A percentile compares a stretch with the other conserved stretches of the same genome.
Evolutionary conservation across 2,329 filamentous ascomycete genomes (phyloP).

Genomic region (Colletotrichum gigasporum): DNA sequence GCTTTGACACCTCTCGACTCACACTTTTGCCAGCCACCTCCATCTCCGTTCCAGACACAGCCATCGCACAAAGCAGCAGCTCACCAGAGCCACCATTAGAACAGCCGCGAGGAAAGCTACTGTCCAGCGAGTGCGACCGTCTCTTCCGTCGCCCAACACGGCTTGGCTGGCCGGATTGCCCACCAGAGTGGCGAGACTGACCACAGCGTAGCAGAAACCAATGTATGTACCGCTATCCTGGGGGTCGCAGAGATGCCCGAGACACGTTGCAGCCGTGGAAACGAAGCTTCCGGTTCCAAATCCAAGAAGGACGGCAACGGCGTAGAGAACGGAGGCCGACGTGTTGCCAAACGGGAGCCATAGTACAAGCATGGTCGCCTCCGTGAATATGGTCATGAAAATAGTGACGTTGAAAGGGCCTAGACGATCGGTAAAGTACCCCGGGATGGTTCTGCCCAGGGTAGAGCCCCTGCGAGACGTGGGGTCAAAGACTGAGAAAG

Average conservation of each 20-base stretch:
- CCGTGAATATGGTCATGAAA: slow-evolving; percentile 37
- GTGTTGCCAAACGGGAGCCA: slow-evolving; percentile 40
- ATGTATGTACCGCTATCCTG: slow-evolving; percentile 40
- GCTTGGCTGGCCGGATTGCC: slow-evolving; percentile 29
- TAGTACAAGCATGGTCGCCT: slow-evolving; percentile 34
- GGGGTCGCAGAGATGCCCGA: slow-evolving; percentile 37
- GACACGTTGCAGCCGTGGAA: slow-evolving; percentile 33
- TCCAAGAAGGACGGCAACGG: slow-evolving; percentile 39
- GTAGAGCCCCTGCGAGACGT: slow-evolving; percentile 36
- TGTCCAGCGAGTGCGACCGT: slow-evolving; percentile 23
- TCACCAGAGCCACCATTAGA: slow-evolving; percentile 35
- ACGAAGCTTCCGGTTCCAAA: slow-evolving; percentile 41
- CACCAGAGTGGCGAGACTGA: slow-evolving; percentile 36
- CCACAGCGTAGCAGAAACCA: slow-evolving; percentile 39
- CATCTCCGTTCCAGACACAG: slow-evolving; percentile 32
- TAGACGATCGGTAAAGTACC: slow-evolving; percentile 33
- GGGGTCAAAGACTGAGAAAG: not conserved
- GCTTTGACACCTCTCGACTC: not conserved
- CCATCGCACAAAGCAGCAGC: slow-evolving; percentile 35
- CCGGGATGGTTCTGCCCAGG: slow-evolving; percentile 38
- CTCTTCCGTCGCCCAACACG: slow-evolving; percentile 5
- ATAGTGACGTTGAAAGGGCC: slow-evolving; percentile 39
- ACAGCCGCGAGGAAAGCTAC: slow-evolving; percentile 37
- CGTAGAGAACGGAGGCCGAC: slow-evolving; percentile 34
- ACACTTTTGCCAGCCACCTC: slow-evolving; percentile 34